A percentile compares a stretch with the other conserved stretches of the same genome.
phyloP scores from a whole-genome alignment of 1,139 yeast species.

The Debaryomyces sp. region DNA sequence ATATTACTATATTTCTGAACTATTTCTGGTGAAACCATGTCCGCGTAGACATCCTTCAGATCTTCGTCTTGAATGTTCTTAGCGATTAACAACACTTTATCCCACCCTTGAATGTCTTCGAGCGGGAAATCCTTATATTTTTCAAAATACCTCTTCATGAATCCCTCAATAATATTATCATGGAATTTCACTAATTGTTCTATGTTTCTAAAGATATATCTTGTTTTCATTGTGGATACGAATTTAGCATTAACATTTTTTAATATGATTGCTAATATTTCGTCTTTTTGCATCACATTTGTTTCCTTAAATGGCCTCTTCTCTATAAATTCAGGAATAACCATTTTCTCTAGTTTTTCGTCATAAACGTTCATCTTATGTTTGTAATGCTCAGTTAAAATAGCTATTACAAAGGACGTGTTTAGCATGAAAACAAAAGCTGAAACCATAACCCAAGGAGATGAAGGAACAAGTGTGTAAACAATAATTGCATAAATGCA shows the following conservation, averaged over 20 bases:
- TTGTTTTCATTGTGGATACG: neutral
- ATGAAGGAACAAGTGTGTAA: too few relatives aligned
- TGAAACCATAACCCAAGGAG: too few relatives aligned
- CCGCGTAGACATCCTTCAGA: too few relatives aligned
- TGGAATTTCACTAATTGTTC: neutral
- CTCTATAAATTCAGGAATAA: neutral
- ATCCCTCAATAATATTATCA: neutral
- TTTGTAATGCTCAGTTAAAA: too few relatives aligned
- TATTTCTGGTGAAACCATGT: neutral
- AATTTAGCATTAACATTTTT: neutral
- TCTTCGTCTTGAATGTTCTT: neutral
- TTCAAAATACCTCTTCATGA: neutral
- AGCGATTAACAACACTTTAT: neutral
- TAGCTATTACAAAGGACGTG: too few relatives aligned
- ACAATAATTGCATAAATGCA: too few relatives aligned
- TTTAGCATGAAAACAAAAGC: too few relatives aligned
- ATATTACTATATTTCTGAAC: neutral
- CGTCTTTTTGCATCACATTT: neutral
- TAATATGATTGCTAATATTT: neutral
- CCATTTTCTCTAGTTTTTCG: neutral
- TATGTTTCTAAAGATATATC: neutral
- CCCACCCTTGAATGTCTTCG: neutral
- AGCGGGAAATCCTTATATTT: neutral
- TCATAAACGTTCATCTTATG: too few relatives aligned
- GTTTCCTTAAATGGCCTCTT: neutral